phyloP scores from a whole-genome alignment of 805 yeast species.

The Kodamaea leandrae region DNA sequence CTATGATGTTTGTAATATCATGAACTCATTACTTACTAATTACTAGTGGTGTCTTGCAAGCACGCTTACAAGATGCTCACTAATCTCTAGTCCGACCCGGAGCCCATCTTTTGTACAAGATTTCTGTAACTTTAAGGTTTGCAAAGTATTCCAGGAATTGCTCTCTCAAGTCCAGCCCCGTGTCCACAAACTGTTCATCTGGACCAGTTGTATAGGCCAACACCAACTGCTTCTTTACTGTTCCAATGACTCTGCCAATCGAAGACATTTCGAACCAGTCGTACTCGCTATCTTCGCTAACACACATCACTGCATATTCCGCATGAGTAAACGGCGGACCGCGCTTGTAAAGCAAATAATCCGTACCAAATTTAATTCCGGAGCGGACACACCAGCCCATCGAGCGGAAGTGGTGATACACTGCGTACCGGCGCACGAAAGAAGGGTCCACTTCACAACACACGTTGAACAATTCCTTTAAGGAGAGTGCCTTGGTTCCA shows the following conservation, averaged over 20 bases:
- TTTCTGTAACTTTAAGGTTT: conserved; percentile 56
- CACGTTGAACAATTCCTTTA: not conserved
- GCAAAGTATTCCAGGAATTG: conserved; percentile 32
- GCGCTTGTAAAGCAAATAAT: conserved; percentile 72
- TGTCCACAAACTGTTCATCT: conserved; percentile 20
- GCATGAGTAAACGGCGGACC: conserved; percentile 98
- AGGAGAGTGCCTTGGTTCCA: not conserved
- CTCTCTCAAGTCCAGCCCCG: conserved; percentile 14
- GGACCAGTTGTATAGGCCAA: conserved; percentile 56
- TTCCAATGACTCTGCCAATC: conserved; percentile 75
- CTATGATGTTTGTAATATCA: too few species aligned
- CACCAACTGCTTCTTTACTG: conserved; percentile 78
- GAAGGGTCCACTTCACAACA: conserved; percentile 6
- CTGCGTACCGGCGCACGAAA: conserved; percentile 60
- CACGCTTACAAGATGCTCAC: too few species aligned
- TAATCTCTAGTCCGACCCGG: conserved; percentile 82
- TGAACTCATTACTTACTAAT: too few species aligned
- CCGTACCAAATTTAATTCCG: conserved; percentile 92
- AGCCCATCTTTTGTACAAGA: conserved; percentile 77
- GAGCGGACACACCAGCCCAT: conserved; percentile 93
- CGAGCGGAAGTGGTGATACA: conserved; percentile 82
- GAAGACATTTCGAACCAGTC: conserved; percentile 60
- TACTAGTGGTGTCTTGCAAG: too few species aligned
- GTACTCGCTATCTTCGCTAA: conserved; percentile 41
- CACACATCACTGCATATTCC: conserved; percentile 65